Base-by-base conservation (phyloP, 805 yeast species). In the Isabelozyma gotoi region DNA sequence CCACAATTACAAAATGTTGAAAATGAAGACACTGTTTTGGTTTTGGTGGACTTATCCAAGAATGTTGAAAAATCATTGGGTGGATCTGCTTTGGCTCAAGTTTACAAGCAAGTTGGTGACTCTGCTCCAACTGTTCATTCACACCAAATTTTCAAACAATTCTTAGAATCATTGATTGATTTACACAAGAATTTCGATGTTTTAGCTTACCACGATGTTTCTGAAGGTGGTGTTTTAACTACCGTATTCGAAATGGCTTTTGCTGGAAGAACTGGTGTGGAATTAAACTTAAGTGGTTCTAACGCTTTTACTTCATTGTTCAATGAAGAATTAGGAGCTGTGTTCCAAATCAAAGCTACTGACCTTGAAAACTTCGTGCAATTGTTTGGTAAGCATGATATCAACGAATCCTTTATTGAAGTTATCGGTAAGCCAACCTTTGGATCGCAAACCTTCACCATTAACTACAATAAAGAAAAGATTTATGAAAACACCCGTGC, bases 81-180 rank as follows among this genome's bases (percentile, higher is more conserved):
- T 56, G 98, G 95, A 41, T 89, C 98, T 27, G 95, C 97, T 5
- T 72, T 92, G 50, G 90, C 97, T 27, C 99, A 94, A 71, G 97
- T 88, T 33, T 92, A 84, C 75, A 81, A 82, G 51, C 88, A 88
- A 68, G 81, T 91, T 44, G 99, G 99, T 49, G 72, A 87, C 61
- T 65, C 75, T 32, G 79, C 87, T 20, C 98, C 98, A 55, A 82
- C 84, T 39, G 97, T 92, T 36, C 88, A 84, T 62, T 83, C 85
- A 48, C 69, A 82, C 54, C 51, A 62, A 29, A 47, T 80, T 2
- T 74, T 94, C 56, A 87, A 84, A 70, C 71, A 78, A 16, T 86
- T 90, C 71, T 74, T 94, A 59, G 71, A 76, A 38, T 74, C 95
- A 11, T 68, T 88, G 47, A 73, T 84, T 46, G 76, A 71, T n/a